Evolutionary conservation across 306 rosid species (phyloP).

Genomic region (Glycine latifolia): DNA sequence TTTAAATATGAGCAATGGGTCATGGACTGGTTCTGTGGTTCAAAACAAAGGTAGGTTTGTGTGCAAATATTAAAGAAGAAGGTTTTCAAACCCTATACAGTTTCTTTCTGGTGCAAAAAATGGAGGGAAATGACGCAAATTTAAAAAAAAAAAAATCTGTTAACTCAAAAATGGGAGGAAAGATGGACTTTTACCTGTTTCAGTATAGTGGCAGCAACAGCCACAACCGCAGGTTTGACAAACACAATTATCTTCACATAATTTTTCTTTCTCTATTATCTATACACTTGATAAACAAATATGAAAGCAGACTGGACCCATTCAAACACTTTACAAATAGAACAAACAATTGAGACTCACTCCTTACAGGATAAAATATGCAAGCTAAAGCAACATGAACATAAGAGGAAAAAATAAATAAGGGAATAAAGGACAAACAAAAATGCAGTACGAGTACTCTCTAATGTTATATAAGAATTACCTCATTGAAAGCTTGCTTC

Average conservation of each 20-base stretch:
- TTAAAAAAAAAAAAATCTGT: not conserved
- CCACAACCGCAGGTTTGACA: not conserved
- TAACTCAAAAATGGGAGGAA: not conserved
- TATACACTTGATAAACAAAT: constrained; percentile 1
- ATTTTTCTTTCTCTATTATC: not conserved
- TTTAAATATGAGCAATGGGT: too few relatives aligned
- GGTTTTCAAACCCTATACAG: not conserved
- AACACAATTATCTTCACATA: constrained; percentile 34
- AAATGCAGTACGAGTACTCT: constrained; percentile 5
- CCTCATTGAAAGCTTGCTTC: constrained; percentile 96
- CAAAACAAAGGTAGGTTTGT: not conserved
- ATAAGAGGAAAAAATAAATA: not conserved
- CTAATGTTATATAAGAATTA: constrained; percentile 48
- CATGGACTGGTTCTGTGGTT: too few relatives aligned
- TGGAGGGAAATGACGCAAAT: not conserved
- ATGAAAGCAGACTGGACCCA: constrained; percentile 8
- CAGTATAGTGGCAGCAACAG: too few relatives aligned
- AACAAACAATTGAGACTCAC: constrained; percentile 27
- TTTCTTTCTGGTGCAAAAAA: not conserved
- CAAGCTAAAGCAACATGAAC: constrained; percentile 11
- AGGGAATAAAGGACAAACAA: not conserved
- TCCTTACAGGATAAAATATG: constrained; percentile 19
- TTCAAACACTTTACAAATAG: not conserved
- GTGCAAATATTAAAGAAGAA: too few relatives aligned
- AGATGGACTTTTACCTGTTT: not conserved